Evolutionary conservation across 305 asterid species (phyloP).

Genomic region (Fraxinus albicans): DNA sequence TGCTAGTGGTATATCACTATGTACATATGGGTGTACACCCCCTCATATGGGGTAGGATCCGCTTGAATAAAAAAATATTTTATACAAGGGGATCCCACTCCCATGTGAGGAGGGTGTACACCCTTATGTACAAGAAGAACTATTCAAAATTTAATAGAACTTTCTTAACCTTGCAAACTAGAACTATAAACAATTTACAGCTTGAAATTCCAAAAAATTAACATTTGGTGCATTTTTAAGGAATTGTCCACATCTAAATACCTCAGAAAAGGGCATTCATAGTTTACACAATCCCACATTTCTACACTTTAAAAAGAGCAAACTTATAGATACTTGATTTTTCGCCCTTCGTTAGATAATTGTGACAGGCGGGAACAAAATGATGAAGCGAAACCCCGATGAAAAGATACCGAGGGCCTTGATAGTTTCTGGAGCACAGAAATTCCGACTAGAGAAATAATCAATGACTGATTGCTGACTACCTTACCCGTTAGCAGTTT

Average conservation of each 20-base stretch:
- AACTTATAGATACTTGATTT: background rate
- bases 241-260: background rate
- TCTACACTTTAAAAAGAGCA: background rate
- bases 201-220: background rate
- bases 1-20: too few species aligned
- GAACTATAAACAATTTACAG: background rate
- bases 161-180: background rate
- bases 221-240: background rate
- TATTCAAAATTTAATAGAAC: background rate
- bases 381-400: background rate
- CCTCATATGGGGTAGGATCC: too few species aligned
- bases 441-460: background rate
- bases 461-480: background rate
- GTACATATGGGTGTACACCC: too few species aligned
- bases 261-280: background rate
- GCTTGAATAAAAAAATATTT: too few species aligned
- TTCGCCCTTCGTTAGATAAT: background rate
- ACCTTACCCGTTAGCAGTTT: background rate
- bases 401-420: background rate
- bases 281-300: background rate
- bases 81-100: too few species aligned
- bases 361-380: background rate
- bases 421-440: background rate
- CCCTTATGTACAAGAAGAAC: too few species aligned
- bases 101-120: too few species aligned